Evolutionary conservation across 140 eudicot species (phyloP).

Genomic region (Ambrosia hybrid): DNA sequence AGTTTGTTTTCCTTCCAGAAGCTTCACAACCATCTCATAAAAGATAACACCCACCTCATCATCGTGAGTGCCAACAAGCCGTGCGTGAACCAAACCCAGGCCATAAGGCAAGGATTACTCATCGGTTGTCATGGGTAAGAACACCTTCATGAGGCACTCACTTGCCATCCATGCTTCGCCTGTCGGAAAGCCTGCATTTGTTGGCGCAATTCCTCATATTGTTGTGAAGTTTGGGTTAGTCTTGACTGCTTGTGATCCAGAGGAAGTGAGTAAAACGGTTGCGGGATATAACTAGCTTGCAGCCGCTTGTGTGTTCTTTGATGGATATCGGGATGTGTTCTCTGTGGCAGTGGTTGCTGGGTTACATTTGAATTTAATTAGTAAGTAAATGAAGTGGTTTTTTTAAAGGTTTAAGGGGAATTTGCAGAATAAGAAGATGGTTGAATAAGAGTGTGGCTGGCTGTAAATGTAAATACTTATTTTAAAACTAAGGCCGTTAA

Average conservation of each 20-base stretch:
- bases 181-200: too few relatives aligned
- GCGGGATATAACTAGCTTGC: slow-evolving; percentile 9
- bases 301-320: slow-evolving; percentile 33
- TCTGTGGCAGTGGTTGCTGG: slow-evolving; percentile 31
- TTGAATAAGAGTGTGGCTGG: too few relatives aligned
- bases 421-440: slow-evolving; percentile 3
- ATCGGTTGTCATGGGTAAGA: slow-evolving; percentile 64
- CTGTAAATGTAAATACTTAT: background rate
- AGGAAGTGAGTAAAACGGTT: slow-evolving; percentile 29
- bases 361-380: slow-evolving; percentile 25
- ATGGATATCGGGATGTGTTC: slow-evolving; percentile 22
- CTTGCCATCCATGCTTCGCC: too few relatives aligned
- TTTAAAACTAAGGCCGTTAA: background rate
- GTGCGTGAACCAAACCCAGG: slow-evolving; percentile 54
- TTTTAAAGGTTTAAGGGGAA: background rate
- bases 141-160: slow-evolving; percentile 62
- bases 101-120: slow-evolving; percentile 52
- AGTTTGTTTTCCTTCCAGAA: too few relatives aligned
- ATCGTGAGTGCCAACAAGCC: slow-evolving; percentile 61
- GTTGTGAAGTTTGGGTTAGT: slow-evolving; percentile 34
- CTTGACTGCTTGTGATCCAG: slow-evolving; percentile 18
- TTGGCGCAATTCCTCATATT: too few relatives aligned
- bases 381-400: background rate
- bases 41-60: too few relatives aligned
- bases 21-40: too few relatives aligned